A percentile compares a stretch with the other conserved stretches of the same genome.
Evolutionary conservation across 192 early-diverging fungal genomes (phyloP).

Genomic region (Dispira simplex): DNA sequence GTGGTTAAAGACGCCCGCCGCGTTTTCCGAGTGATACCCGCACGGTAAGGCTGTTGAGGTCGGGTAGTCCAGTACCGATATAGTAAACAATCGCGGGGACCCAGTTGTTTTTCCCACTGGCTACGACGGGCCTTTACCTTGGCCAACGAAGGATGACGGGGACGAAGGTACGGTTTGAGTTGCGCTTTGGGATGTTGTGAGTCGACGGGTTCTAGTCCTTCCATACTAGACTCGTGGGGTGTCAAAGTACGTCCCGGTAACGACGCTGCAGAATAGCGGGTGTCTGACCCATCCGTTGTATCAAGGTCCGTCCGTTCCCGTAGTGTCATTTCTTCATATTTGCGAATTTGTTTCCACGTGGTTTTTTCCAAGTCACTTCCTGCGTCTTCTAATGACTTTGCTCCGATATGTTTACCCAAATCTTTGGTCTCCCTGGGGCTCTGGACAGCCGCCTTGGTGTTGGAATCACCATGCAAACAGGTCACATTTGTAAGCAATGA

Average conservation of each 20-base stretch:
- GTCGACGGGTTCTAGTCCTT: neutral
- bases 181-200: neutral
- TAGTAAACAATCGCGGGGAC: neutral
- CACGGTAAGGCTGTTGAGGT: neutral
- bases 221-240: neutral
- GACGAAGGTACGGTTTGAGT: neutral
- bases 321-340: neutral
- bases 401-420: too few relatives aligned
- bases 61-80: constrained; percentile 1
- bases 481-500: neutral
- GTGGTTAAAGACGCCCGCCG: too few relatives aligned
- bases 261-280: neutral
- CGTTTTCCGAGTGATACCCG: too few relatives aligned
- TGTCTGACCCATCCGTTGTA: neutral
- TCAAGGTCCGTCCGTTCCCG: neutral
- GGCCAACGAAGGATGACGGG: neutral
- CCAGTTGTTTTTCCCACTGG: constrained; percentile 1
- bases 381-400: too few relatives aligned
- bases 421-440: too few relatives aligned
- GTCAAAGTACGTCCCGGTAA: neutral
- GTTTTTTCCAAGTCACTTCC: neutral
- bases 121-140: neutral
- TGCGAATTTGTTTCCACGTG: neutral
- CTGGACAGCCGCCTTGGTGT: too few relatives aligned
- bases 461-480: too few relatives aligned